These are phyloP conservation scores for Biscutella auriculata DNA, from an alignment of 441 rosid genomes.

Conservation along the genomic window DNA sequence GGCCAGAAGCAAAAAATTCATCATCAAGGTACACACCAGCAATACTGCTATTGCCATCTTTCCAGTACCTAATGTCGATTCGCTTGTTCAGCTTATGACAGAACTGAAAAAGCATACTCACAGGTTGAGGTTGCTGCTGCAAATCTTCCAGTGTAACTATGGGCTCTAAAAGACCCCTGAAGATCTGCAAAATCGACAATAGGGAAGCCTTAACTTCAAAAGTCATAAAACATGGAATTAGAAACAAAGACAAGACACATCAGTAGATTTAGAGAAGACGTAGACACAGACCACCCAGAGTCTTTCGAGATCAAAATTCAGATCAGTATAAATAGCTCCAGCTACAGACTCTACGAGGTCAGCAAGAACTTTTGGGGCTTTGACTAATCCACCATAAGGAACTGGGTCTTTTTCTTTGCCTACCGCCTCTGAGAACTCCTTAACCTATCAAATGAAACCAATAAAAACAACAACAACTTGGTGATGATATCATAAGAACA, in stretches of 20 bases:
- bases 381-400: constrained; percentile 47
- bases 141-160: constrained; percentile 42
- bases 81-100: constrained; percentile 59
- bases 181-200: constrained; percentile 30
- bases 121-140: constrained; percentile 61
- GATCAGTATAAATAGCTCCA: constrained; percentile 59
- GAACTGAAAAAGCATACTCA: constrained; percentile 38
- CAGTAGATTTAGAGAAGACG: not conserved
- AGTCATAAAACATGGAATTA: not conserved
- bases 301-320: constrained; percentile 39
- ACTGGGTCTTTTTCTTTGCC: constrained; percentile 37
- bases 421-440: constrained; percentile 45
- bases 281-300: constrained; percentile 56
- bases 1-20: constrained; percentile 31
- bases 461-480: not conserved
- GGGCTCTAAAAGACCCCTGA: constrained; percentile 60
- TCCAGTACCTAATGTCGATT: constrained; percentile 32
- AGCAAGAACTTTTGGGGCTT: constrained; percentile 84
- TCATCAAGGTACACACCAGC: constrained; percentile 50
- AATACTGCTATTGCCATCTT: constrained; percentile 19
- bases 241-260: not conserved
- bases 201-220: not conserved
- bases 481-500: not conserved
- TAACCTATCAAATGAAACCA: constrained; percentile 27
- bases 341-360: constrained; percentile 73